Percentiles rank a stretch among this genome's conserved stretches.
phyloP scores from a whole-genome alignment of 2,329 filamentous ascomycete species.

The Thelonectria blattea region DNA sequence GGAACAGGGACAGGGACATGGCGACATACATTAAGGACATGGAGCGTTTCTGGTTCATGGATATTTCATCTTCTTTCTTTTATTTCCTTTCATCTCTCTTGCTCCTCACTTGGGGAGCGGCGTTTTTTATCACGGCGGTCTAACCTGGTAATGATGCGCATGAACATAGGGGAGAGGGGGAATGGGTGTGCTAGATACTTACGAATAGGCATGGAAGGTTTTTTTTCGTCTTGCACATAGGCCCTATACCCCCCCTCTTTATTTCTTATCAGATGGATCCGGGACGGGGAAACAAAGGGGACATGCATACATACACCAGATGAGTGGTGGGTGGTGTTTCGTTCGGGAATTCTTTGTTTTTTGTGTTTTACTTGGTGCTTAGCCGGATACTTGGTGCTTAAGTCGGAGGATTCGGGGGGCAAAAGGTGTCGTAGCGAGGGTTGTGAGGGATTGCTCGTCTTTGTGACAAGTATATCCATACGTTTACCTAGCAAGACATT shows the following conservation, averaged over 20 bases:
- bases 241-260: conserved; percentile 1
- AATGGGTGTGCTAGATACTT: conserved; percentile 26
- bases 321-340: no score
- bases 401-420: no score
- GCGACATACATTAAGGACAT: not conserved
- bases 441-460: no score
- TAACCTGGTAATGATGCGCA: conserved; percentile 34
- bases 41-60: conserved; percentile 15
- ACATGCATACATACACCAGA: no score
- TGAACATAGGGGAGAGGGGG: conserved; percentile 20
- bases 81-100: conserved; percentile 5
- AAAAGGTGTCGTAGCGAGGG: no score
- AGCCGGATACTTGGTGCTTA: no score
- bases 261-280: not conserved
- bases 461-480: no score
- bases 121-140: conserved; percentile 30
- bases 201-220: not conserved
- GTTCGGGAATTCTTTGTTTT: no score
- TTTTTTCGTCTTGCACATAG: conserved; percentile 12
- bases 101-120: conserved; percentile 4
- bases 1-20: conserved; percentile 4
- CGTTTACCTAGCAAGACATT: no score
- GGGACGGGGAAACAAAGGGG: no score
- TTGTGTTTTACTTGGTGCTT: no score
- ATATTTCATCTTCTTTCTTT: conserved; percentile 20